These are phyloP conservation scores for Nothopassalora personata DNA, from an alignment of 2,329 filamentous ascomycete species.

Conservation along the genomic window DNA sequence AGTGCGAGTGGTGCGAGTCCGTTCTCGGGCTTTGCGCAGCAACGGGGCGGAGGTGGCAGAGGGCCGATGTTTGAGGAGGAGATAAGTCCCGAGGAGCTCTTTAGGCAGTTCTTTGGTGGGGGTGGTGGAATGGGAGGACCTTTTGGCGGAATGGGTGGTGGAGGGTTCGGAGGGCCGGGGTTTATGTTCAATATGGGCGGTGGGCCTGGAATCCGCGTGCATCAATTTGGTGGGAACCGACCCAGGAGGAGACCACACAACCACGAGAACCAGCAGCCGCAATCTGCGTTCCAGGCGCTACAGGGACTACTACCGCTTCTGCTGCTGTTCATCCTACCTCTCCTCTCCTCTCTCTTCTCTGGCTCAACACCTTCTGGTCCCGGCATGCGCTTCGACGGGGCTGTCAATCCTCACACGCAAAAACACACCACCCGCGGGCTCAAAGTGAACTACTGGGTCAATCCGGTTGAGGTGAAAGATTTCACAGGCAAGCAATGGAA, in stretches of 20 bases:
- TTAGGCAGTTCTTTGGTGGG: conserved; percentile 91
- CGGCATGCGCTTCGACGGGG: conserved; percentile 67
- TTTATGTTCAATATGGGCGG: conserved; percentile 89
- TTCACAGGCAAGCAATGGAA: conserved; percentile 64
- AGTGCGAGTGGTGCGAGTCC: conserved; percentile 54
- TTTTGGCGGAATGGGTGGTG: conserved; percentile 25
- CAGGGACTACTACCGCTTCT: conserved; percentile 67
- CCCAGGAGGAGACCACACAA: conserved; percentile 71
- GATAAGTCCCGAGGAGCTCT: conserved; percentile 93
- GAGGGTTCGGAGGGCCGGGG: conserved; percentile 59
- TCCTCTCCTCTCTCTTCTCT: conserved; percentile 76
- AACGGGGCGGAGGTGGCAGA: conserved; percentile 38
- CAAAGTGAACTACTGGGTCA: conserved; percentile 77
- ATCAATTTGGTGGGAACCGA: conserved; percentile 81
- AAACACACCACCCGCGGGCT: conserved; percentile 65
- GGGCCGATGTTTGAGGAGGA: conserved; percentile 76
- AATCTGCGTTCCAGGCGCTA: conserved; percentile 42
- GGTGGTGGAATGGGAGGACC: conserved; percentile 52
- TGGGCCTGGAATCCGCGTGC: conserved; percentile 83
- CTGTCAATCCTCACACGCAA: conserved; percentile 66
- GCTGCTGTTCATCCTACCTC: conserved; percentile 76
- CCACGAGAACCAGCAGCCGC: conserved; percentile 47
- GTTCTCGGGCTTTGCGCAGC: conserved; percentile 57
- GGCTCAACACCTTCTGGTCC: conserved; percentile 58
- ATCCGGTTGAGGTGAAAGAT: conserved; percentile 69